Evolutionary conservation across 2,329 filamentous ascomycete species (phyloP).

Genomic region (Cordyceps javanica): DNA sequence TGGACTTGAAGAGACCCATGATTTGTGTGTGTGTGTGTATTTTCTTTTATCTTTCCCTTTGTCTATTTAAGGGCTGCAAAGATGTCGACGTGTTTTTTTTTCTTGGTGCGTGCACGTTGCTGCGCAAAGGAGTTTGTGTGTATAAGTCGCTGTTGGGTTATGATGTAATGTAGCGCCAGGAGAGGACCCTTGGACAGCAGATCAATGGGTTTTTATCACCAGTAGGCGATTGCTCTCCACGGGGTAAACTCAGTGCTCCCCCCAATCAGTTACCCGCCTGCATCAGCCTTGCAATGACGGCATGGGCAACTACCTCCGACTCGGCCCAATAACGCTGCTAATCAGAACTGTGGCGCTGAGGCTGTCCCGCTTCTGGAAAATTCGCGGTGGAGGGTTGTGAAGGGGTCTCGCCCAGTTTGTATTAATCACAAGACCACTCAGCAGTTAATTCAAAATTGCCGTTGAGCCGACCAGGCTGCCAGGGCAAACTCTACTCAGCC

Average conservation of each 20-base stretch:
- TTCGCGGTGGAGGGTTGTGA: not conserved
- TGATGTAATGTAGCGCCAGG: not conserved
- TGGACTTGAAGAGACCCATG: slow-evolving; percentile 10
- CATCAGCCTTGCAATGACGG: slow-evolving; percentile 1
- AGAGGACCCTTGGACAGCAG: not conserved
- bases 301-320: not conserved
- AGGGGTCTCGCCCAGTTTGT: not conserved
- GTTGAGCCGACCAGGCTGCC: not conserved
- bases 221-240: not conserved
- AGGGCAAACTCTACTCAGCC: not conserved
- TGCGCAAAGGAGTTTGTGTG: not conserved
- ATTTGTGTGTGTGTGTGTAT: not conserved
- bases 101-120: not conserved
- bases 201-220: not conserved
- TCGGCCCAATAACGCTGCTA: not conserved
- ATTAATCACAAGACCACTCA: not conserved
- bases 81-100: not conserved
- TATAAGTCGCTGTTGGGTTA: too few species aligned
- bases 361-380: not conserved
- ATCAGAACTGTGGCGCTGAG: not conserved
- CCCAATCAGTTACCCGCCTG: not conserved
- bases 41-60: too few species aligned
- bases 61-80: too few species aligned
- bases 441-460: too few species aligned
- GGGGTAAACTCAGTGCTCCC: not conserved